These are phyloP conservation scores for Cystoderma amianthinum DNA, from an alignment of 768 basidiomycete genomes.

Conservation along the genomic window DNA sequence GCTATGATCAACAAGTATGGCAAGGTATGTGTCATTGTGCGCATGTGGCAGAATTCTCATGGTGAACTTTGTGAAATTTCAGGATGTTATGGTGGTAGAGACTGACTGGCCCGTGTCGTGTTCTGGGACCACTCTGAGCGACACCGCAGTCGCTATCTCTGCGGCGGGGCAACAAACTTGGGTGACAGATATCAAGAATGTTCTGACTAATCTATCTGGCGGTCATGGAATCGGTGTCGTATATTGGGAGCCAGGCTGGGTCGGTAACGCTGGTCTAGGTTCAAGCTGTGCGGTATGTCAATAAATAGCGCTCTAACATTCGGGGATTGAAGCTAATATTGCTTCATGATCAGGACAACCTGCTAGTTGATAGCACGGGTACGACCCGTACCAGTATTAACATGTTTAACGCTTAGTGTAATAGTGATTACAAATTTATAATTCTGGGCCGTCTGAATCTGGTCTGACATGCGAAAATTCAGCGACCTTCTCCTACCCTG, in stretches of 20 bases:
- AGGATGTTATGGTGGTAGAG: conserved; percentile 55
- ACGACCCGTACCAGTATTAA: conserved; percentile 30
- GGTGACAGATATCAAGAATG: conserved; percentile 42
- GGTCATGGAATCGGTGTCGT: conserved; percentile 41
- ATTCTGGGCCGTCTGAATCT: too few relatives aligned
- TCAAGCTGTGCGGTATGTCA: conserved; percentile 31
- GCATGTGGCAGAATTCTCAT: neutral
- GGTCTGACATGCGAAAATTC: too few relatives aligned
- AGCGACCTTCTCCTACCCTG: too few relatives aligned
- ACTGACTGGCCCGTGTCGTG: conserved; percentile 57
- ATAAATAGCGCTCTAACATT: conserved; percentile 2
- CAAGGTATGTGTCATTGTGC: conserved; percentile 27
- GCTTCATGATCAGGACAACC: conserved; percentile 28
- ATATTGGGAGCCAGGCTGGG: conserved; percentile 69
- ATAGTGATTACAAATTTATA: too few relatives aligned
- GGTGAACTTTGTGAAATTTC: neutral
- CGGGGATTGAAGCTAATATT: neutral
- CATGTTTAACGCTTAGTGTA: conserved; percentile 24
- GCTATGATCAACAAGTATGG: conserved; percentile 38
- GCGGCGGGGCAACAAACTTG: conserved; percentile 46
- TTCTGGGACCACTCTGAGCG: conserved; percentile 36
- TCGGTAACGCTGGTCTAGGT: conserved; percentile 43
- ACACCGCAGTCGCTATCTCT: conserved; percentile 38
- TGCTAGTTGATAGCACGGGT: conserved; percentile 43
- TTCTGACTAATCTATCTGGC: conserved; percentile 37